Evolutionary conservation across 1,284 basidiomycete species (phyloP), one percentile per base, ranked within the genome.

Genomic region (Ceratobasidium sp.): DNA sequence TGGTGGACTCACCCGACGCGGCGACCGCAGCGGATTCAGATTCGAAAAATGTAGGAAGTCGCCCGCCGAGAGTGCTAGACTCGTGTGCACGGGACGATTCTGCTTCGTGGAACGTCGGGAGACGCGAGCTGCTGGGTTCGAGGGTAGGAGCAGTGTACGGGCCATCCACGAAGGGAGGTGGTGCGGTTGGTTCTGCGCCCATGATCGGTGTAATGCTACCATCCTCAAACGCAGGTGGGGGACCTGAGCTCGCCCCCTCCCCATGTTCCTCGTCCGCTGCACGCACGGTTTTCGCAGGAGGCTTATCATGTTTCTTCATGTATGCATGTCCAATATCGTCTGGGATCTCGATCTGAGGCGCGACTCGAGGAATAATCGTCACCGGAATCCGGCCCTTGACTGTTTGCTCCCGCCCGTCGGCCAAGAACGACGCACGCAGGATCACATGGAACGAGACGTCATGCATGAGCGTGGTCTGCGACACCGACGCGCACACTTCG

Each of bases 251-350:
- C 23, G 84, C 81, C 30, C 85, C 87, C 3, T 83, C 83, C 41
- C 81, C 78, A 41, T 75, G 32, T 54, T 93, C 92, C 5, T 75
- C 74, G 64, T 93, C 91, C 69, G 91, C 91, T 41, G 85, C 81
- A 59, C 92, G 83, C 43, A 89, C 85, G 0, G 92, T 94, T 77
- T 84, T 86, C 3, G 84, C 79, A 1, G 92, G 92, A 14, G 92
- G 92, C 7, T 86, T 85, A 77, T 94, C 92, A 77, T 94, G 92
- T 78, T 94, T 94, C 84, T 94, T 94, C 77, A 87, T 87, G 79
- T 94, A 94, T 7, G 90, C 91, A 21, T 84, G 85, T 75, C 91
- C 91, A 32, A 93, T 80, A 28, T 77, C 75, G 5, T 66, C 73
- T 55, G 87, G 86, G 63, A 84, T 85, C 44, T 90, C 89, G 3